Conservation (phyloP, 768 basidiomycete species). For the Boletus vinaceobasis region DNA sequence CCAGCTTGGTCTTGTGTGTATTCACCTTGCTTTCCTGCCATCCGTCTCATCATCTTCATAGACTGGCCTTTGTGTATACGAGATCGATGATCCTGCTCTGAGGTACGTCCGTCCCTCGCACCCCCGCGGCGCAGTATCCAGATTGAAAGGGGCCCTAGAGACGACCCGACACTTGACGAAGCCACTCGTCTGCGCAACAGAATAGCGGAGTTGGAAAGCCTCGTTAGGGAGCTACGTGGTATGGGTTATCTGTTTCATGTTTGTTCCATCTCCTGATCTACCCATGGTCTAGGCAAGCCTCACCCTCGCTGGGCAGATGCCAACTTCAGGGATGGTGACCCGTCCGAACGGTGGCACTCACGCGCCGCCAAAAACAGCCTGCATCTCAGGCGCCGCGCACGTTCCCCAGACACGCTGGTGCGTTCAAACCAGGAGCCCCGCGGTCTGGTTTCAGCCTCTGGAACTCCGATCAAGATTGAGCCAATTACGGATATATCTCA, state of each 20-base stretch:
- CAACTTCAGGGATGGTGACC: constrained; percentile 75
- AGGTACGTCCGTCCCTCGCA: constrained; percentile 41
- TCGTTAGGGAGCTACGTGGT: constrained; percentile 87
- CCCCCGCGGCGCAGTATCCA: neutral
- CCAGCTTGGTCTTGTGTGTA: constrained; percentile 73
- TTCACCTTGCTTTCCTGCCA: neutral
- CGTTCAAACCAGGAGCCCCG: constrained; percentile 36
- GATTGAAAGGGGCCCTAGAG: constrained; percentile 40
- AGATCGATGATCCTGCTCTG: constrained; percentile 84
- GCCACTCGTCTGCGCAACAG: constrained; percentile 79
- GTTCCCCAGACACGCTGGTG: constrained; percentile 35
- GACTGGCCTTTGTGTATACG: constrained; percentile 94
- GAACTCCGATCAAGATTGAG: constrained; percentile 70
- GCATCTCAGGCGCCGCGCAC: constrained; percentile 39
- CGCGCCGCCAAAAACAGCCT: constrained; percentile 68
- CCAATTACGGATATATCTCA: constrained; percentile 46
- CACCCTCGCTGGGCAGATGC: constrained; percentile 85
- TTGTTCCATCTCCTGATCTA: constrained; percentile 7
- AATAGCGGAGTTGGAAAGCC: constrained; percentile 89
- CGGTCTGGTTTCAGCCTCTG: constrained; percentile 41
- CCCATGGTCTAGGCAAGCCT: constrained; percentile 59
- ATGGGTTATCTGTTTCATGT: constrained; percentile 22
- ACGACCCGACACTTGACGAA: constrained; percentile 87
- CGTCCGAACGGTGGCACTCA: constrained; percentile 84
- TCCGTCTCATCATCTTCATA: constrained; percentile 27